Percentiles rank a stretch among this genome's conserved stretches.
These are phyloP conservation scores for Forsythia suspensa DNA, from an alignment of 257 asterid genomes.

Conservation along the genomic window DNA sequence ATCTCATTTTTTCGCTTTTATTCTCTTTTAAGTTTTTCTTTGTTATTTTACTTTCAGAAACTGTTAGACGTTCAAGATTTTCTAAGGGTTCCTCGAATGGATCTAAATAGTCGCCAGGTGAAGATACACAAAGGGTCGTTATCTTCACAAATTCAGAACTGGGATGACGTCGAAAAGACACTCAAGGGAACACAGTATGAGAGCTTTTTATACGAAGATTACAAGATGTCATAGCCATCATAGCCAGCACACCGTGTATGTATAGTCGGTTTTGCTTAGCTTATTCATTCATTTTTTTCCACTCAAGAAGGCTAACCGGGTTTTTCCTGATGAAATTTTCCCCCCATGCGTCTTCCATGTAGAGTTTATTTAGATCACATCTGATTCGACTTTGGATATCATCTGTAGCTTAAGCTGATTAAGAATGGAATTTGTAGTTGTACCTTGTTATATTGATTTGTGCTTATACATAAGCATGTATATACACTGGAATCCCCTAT, in stretches of 20 bases:
- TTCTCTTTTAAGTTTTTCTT: background rate
- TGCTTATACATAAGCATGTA: background rate
- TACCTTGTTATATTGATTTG: background rate
- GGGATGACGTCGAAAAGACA: slow-evolving; percentile 67
- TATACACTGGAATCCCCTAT: background rate
- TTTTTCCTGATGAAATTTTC: slow-evolving; percentile 49
- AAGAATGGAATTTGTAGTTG: background rate
- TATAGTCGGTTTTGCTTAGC: slow-evolving; percentile 27
- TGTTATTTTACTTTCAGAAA: slow-evolving; percentile 43
- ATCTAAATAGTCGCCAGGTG: slow-evolving; percentile 77
- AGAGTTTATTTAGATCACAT: too few relatives aligned
- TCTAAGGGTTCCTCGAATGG: slow-evolving; percentile 62
- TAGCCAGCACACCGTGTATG: slow-evolving; percentile 32
- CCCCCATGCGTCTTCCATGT: background rate
- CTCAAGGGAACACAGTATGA: slow-evolving; percentile 77
- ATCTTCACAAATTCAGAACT: slow-evolving; percentile 73
- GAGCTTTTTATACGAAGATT: slow-evolving; percentile 58
- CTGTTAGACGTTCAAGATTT: slow-evolving; percentile 77
- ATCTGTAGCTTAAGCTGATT: background rate
- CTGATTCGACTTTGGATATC: background rate
- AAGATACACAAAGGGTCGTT: slow-evolving; percentile 84
- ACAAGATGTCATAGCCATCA: slow-evolving; percentile 37
- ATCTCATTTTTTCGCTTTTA: background rate
- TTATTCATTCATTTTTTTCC: slow-evolving; percentile 47
- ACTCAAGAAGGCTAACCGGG: slow-evolving; percentile 42